Evolutionary conservation across 176 grass and related monocot genomes (phyloP).

Genomic region (Elaeis guineensis): DNA sequence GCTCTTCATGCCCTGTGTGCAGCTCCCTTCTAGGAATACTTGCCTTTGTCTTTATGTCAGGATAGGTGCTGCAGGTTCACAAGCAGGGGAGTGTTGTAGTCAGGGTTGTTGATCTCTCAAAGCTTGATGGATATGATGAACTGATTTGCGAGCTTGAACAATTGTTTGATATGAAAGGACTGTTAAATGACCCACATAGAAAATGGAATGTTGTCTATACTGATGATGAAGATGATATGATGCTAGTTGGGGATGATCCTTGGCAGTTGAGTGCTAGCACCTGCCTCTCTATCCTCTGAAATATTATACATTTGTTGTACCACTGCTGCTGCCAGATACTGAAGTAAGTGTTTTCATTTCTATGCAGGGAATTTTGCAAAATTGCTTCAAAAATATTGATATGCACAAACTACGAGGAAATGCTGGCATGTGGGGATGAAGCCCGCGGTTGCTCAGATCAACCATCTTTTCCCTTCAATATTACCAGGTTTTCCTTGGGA

Average conservation of each 20-base stretch:
- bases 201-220: constrained; percentile 5
- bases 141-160: constrained; percentile 10
- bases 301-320: too few relatives aligned
- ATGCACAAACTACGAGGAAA: too few relatives aligned
- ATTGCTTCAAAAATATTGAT: too few relatives aligned
- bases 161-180: constrained; percentile 4
- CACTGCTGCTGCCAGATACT: too few relatives aligned
- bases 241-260: constrained; percentile 1
- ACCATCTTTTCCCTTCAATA: too few relatives aligned
- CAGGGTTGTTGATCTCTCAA: constrained; percentile 40
- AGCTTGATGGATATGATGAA: constrained; percentile 32
- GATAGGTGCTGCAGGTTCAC: constrained; percentile 28
- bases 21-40: constrained; percentile 10
- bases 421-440: too few relatives aligned
- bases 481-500: too few relatives aligned
- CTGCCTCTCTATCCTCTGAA: too few relatives aligned
- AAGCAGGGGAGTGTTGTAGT: constrained; percentile 34
- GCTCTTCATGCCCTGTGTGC: constrained; percentile 4
- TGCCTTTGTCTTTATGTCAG: constrained; percentile 4
- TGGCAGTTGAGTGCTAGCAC: neutral
- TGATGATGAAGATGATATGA: constrained; percentile 1
- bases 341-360: too few relatives aligned
- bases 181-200: constrained; percentile 16
- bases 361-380: too few relatives aligned
- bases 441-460: too few relatives aligned